Conservation (phyloP, 73 alveolate species). For the Paraurostyla sp. region DNA sequence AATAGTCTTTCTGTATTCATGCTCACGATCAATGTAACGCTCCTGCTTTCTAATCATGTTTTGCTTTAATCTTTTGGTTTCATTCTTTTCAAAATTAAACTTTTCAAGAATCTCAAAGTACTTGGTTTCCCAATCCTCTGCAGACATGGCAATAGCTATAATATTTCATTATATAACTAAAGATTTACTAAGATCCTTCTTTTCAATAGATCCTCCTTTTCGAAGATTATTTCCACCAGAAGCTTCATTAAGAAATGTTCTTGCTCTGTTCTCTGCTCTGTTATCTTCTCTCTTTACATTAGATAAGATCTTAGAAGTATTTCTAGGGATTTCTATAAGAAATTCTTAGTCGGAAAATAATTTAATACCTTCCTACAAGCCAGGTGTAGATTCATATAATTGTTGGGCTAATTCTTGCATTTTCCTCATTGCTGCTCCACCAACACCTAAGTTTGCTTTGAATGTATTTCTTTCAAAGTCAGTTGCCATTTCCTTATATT, state of each 20-base stretch:
- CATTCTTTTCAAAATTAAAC: constrained; percentile 60
- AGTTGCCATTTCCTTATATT: constrained; percentile 44
- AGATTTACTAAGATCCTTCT: constrained; percentile 40
- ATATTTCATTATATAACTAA: background rate
- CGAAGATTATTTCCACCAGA: background rate
- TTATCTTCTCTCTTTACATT: constrained; percentile 55
- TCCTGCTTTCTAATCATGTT: constrained; percentile 78
- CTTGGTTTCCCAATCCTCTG: constrained; percentile 81
- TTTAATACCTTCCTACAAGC: constrained; percentile 50
- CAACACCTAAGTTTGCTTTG: background rate
- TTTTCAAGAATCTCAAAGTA: constrained; percentile 65
- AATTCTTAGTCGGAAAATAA: too few relatives aligned
- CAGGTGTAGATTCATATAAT: constrained; percentile 71
- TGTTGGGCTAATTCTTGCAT: constrained; percentile 61
- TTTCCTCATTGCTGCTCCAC: constrained; percentile 48
- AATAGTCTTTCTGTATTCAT: constrained; percentile 86
- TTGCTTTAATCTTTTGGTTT: constrained; percentile 66
- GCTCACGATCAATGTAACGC: constrained; percentile 87
- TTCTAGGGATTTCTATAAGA: constrained; percentile 56
- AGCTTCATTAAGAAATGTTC: background rate
- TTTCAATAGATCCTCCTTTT: constrained; percentile 37
- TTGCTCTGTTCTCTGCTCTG: constrained; percentile 40
- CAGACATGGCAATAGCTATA: constrained; percentile 67
- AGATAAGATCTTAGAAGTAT: constrained; percentile 61
- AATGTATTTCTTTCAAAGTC: constrained; percentile 38